Evolutionary conservation across 371 early-diverging fungal genomes (phyloP).

Genomic region (Mortierella sp.): DNA sequence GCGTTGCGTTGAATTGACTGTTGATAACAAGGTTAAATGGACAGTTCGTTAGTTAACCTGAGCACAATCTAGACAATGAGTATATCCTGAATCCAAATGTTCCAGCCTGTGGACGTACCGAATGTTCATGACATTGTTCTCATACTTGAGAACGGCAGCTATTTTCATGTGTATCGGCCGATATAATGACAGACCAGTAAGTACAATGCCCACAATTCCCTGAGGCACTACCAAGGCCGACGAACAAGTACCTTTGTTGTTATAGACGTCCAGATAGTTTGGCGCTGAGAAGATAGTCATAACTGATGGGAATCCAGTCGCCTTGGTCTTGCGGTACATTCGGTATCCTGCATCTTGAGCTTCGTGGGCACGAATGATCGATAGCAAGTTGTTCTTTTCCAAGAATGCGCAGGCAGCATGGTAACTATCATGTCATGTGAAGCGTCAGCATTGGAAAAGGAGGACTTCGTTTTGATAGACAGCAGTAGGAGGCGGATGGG

Average conservation of each 20-base stretch:
- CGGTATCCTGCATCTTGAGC: constrained; percentile 98
- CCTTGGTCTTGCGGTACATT: constrained; percentile 93
- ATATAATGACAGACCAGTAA: too few species aligned
- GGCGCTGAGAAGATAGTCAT: constrained; percentile 98
- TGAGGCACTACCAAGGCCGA: neutral
- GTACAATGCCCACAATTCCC: too few species aligned
- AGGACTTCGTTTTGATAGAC: too few species aligned
- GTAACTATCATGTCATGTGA: constrained; percentile 65
- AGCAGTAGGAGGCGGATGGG: neutral
- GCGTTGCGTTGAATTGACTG: constrained; percentile 71
- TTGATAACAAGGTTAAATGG: neutral
- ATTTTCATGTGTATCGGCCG: neutral
- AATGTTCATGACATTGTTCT: constrained; percentile 97
- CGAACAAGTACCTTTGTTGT: constrained; percentile 82
- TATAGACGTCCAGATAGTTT: constrained; percentile 97
- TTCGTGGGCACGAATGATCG: constrained; percentile 97
- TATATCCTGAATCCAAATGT: neutral
- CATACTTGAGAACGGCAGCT: constrained; percentile 96
- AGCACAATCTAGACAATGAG: neutral
- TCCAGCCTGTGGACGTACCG: constrained; percentile 71
- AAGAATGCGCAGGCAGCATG: constrained; percentile 93
- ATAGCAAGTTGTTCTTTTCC: constrained; percentile 91
- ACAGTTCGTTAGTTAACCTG: neutral
- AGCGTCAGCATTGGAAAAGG: neutral
- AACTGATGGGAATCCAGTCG: constrained; percentile 94